Evolutionary conservation across 108 stramenopile genomes (phyloP).

Genomic region (Cyclotella atomus): DNA sequence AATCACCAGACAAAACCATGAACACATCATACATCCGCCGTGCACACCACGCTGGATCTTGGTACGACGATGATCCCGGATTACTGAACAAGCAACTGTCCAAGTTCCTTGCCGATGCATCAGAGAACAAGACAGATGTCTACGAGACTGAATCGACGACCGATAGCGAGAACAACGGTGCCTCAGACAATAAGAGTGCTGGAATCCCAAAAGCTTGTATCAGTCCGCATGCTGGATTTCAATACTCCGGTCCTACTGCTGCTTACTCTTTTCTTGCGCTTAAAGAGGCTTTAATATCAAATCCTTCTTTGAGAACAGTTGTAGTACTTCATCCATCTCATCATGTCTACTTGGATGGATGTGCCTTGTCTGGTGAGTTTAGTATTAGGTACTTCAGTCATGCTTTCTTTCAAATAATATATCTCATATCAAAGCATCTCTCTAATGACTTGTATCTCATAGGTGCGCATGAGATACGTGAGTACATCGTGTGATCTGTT

Average conservation of each 20-base stretch:
- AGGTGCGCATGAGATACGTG: conserved; percentile 37
- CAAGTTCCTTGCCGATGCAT: conserved; percentile 51
- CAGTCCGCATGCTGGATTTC: conserved; percentile 85
- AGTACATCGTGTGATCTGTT: not conserved
- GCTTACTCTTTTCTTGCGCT: conserved; percentile 74
- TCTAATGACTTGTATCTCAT: not conserved
- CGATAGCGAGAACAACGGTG: conserved; percentile 1
- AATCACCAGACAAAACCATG: conserved; percentile 8
- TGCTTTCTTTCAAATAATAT: not conserved
- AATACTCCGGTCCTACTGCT: conserved; percentile 86
- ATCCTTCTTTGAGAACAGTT: conserved; percentile 30
- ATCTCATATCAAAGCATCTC: not conserved
- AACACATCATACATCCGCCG: conserved; percentile 57
- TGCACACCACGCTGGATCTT: conserved; percentile 81
- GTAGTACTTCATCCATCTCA: conserved; percentile 81
- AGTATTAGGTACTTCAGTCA: not conserved
- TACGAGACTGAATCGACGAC: conserved; percentile 22
- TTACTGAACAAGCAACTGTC: conserved; percentile 52
- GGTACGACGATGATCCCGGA: conserved; percentile 63
- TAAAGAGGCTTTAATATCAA: conserved; percentile 41
- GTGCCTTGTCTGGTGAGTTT: conserved; percentile 71
- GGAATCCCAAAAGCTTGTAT: conserved; percentile 65
- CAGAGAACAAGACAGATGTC: conserved; percentile 2
- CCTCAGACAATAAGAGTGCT: not conserved
- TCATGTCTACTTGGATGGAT: conserved; percentile 83